Evolutionary conservation across 768 basidiomycete genomes (phyloP), one percentile per base, ranked within the genome.

Genomic region (Coprinopsis cinerea): DNA sequence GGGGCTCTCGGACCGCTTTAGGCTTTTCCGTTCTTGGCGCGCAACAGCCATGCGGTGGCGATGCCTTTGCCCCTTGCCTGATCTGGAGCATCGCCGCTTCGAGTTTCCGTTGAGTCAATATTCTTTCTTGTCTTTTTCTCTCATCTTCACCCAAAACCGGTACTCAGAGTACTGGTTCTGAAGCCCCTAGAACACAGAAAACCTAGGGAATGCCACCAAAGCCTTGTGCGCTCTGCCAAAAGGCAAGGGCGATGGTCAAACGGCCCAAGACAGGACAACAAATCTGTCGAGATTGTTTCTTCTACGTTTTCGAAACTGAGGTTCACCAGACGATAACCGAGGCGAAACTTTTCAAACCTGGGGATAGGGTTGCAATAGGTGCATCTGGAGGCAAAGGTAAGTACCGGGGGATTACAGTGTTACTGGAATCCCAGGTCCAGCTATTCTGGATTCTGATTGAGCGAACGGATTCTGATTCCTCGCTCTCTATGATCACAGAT

Each of bases 371-470:
- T 32, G 96, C 96, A 22, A 98, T 99, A 52, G 96, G 96, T 26
- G 96, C 96, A 47, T 96, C 92, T 46, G 96, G 96, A 40, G 96
- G 96, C 39, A 99, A 99, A 79, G 95, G 95, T 91, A 39, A 46
- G 51, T 37, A 22, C 26, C 23, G 30, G 17, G 73, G 22, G 46
- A 32, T 28, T 40, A 9, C 17, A 3, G 20, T 36, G 14, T 48
- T 17, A 23, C 4, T 13, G 20, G 20, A 13, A 34, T 44, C 50
- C 49, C 34, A 26, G 17, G 14, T 46, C 20, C 9, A 28, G 17
- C 40, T 37, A 30, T 26, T 43, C 41, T n/a, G 22, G 37, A 37
- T 52, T 5, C 48, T 50, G 15, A 59, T 42, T 42, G 34, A 56
- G 25, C 17, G 13, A 22, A 32, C 30, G 46, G 34, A 32, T 49